A percentile compares a stretch with the other conserved stretches of the same genome.
Conservation (phyloP, 1,139 yeast species). For the Yamadazyma blattariae region DNA sequence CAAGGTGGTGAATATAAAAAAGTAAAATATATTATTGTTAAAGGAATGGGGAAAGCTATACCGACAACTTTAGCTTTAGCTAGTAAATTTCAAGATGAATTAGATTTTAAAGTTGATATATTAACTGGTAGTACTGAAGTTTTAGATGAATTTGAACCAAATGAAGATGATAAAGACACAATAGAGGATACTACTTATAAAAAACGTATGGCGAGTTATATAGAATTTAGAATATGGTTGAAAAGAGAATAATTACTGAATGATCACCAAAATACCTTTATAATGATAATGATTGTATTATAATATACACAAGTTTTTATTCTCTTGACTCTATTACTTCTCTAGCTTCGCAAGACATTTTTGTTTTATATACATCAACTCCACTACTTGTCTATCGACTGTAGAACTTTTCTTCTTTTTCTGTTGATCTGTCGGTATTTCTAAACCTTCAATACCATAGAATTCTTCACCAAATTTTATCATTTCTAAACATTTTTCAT, state of each 20-base stretch:
- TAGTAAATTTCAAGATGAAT: slow-evolving; percentile 43
- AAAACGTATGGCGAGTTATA: slow-evolving; percentile 55
- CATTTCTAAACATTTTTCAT: slow-evolving; percentile 38
- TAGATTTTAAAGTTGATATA: slow-evolving; percentile 48
- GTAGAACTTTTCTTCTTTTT: slow-evolving; percentile 31
- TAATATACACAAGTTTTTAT: background rate
- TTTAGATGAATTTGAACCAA: slow-evolving; percentile 51
- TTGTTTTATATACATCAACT: slow-evolving; percentile 40
- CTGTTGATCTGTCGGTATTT: slow-evolving; percentile 12
- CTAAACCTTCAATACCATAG: slow-evolving; percentile 26
- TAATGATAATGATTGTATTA: background rate
- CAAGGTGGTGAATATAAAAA: slow-evolving; percentile 38
- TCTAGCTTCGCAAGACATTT: slow-evolving; percentile 27
- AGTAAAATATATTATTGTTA: slow-evolving; percentile 45
- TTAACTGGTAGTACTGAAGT: slow-evolving; percentile 60
- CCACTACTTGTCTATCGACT: slow-evolving; percentile 45
- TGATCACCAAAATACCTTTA: background rate
- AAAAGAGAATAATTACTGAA: slow-evolving; percentile 18
- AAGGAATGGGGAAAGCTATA: slow-evolving; percentile 71
- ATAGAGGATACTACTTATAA: slow-evolving; percentile 40
- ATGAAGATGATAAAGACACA: slow-evolving; percentile 27
- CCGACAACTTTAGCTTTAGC: slow-evolving; percentile 51
- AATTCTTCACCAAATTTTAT: slow-evolving; percentile 26
- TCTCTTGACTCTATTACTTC: no score
- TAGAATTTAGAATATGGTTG: slow-evolving; percentile 54